These are phyloP conservation scores for Harringtonia lauricola DNA, from an alignment of 2,329 filamentous ascomycete species.

Conservation along the genomic window DNA sequence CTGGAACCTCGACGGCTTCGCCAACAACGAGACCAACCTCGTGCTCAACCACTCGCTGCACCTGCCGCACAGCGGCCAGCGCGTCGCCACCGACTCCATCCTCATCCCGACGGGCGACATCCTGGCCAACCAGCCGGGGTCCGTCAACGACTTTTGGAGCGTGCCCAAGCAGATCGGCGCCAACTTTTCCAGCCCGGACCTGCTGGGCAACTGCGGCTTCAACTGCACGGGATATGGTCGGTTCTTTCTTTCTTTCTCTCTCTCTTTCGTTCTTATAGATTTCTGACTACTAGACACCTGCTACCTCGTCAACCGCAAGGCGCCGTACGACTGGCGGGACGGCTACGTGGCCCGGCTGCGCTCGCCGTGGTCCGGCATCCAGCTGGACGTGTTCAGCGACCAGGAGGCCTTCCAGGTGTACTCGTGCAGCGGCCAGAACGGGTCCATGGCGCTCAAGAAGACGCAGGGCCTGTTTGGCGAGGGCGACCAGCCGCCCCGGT, in stretches of 20 bases:
- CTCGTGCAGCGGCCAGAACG: constrained; percentile 68
- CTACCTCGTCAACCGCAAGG: constrained; percentile 56
- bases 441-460: constrained; percentile 55
- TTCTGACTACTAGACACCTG: constrained; percentile 43
- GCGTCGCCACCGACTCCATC: constrained; percentile 58
- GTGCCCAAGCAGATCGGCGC: constrained; percentile 68
- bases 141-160: constrained; percentile 75
- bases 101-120: constrained; percentile 69
- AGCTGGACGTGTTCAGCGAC: constrained; percentile 69
- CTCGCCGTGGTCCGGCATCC: constrained; percentile 70
- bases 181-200: constrained; percentile 47
- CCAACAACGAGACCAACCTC: constrained; percentile 56
- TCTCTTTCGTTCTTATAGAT: not conserved
- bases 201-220: constrained; percentile 65
- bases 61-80: constrained; percentile 61
- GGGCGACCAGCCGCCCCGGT: constrained; percentile 19
- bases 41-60: constrained; percentile 62
- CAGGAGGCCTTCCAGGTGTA: constrained; percentile 87
- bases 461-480: constrained; percentile 54
- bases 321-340: constrained; percentile 52
- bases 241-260: constrained; percentile 10
- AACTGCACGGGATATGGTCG: constrained; percentile 78
- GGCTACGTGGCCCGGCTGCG: constrained; percentile 52
- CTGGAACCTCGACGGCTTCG: constrained; percentile 75
- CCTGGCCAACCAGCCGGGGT: constrained; percentile 52